These are phyloP conservation scores for Bipolaris bicolor DNA, from an alignment of 2,329 filamentous ascomycete species.

Conservation along the genomic window DNA sequence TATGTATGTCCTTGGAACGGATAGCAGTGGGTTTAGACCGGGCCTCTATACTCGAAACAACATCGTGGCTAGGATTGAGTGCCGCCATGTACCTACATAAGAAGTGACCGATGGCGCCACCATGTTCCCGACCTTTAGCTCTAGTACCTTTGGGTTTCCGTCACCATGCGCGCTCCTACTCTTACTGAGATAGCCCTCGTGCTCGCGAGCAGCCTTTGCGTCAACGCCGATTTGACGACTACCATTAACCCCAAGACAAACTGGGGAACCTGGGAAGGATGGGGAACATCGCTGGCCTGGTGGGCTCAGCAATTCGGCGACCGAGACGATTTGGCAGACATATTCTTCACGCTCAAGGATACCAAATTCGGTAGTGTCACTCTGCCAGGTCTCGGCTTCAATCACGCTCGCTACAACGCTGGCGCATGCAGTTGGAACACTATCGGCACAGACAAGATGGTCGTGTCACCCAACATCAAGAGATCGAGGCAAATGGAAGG, in stretches of 20 bases:
- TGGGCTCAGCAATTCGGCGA: conserved; percentile 14
- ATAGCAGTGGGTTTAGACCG: neutral
- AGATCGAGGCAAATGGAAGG: conserved; percentile 16
- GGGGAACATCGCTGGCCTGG: conserved; percentile 17
- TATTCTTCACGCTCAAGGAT: conserved; percentile 12
- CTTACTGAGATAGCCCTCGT: conserved; percentile 5
- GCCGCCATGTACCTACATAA: neutral
- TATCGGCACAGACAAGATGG: conserved; percentile 8
- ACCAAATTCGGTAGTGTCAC: conserved; percentile 9
- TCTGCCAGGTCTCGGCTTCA: conserved; percentile 12
- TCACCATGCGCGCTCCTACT: conserved; percentile 11
- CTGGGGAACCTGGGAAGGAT: conserved; percentile 17
- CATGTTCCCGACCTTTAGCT: too few species aligned
- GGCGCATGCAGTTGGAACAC: conserved; percentile 18
- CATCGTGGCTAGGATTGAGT: neutral
- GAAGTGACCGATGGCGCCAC: neutral
- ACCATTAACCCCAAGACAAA: conserved; percentile 13
- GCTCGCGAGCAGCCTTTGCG: conserved; percentile 4
- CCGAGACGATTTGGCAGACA: conserved; percentile 14
- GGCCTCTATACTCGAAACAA: neutral
- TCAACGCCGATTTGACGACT: conserved; percentile 9
- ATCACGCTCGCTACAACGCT: conserved; percentile 14
- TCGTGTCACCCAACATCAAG: conserved; percentile 11
- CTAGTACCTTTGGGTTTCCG: neutral
- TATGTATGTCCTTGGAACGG: neutral